Evolutionary conservation across 768 basidiomycete genomes (phyloP).

Genomic region (Arthromyces matolae): DNA sequence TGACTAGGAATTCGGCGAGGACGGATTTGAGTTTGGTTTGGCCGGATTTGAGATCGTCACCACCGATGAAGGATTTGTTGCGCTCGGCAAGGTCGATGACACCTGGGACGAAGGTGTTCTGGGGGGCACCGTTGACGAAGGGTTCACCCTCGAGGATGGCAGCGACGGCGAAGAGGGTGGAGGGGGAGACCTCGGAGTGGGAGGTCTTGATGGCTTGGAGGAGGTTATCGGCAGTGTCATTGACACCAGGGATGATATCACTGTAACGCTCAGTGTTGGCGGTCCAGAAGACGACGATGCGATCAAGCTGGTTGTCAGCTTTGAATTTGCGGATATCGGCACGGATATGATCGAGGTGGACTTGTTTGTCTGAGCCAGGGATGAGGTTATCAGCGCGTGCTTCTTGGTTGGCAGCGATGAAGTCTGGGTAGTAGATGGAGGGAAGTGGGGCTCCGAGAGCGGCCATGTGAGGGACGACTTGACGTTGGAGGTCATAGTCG

Average conservation of each 20-base stretch:
- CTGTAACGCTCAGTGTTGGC: conserved; percentile 98
- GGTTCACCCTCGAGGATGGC: conserved; percentile 93
- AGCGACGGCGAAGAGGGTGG: conserved; percentile 92
- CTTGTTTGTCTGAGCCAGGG: conserved; percentile 81
- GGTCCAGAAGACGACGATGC: conserved; percentile 95
- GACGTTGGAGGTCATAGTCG: conserved; percentile 95
- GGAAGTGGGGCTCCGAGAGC: conserved; percentile 80
- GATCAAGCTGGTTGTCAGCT: conserved; percentile 73
- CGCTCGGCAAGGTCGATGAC: conserved; percentile 90
- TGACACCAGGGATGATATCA: conserved; percentile 90
- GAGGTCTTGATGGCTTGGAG: conserved; percentile 78
- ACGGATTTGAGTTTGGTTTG: conserved; percentile 98
- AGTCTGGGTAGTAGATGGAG: conserved; percentile 95
- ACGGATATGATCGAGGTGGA: conserved; percentile 88
- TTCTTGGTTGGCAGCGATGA: conserved; percentile 97
- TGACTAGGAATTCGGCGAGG: conserved; percentile 96
- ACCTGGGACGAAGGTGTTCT: conserved; percentile 98
- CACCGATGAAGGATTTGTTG: conserved; percentile 88
- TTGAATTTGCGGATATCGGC: conserved; percentile 96
- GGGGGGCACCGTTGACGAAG: conserved; percentile 96
- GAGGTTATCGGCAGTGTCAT: conserved; percentile 89
- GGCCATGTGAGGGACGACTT: conserved; percentile 84
- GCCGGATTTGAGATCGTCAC: conserved; percentile 96
- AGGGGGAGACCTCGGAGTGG: conserved; percentile 94
- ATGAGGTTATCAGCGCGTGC: conserved; percentile 93